phyloP scores from a whole-genome alignment of 768 basidiomycete species.

The Naganishia kalamii region DNA sequence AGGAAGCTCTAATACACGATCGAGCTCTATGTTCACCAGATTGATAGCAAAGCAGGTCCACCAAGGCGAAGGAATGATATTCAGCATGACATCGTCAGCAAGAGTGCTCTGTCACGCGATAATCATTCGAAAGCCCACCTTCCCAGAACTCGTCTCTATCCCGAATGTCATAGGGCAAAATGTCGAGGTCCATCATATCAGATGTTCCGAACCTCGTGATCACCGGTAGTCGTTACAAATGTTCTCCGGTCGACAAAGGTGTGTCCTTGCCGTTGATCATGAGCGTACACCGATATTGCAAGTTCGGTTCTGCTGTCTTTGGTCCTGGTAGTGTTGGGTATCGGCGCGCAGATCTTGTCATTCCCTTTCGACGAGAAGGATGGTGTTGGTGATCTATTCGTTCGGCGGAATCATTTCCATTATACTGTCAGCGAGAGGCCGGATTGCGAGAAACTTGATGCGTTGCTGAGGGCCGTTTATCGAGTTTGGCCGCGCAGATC shows the following conservation, averaged over 20 bases:
- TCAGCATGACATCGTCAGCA: neutral
- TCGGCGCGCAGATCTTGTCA: neutral
- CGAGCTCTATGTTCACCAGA: constrained; percentile 60
- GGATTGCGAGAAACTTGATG: no score
- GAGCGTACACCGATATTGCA: neutral
- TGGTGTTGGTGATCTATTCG: neutral
- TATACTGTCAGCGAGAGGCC: neutral
- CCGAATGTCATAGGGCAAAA: constrained; percentile 8
- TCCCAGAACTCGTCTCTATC: constrained; percentile 23
- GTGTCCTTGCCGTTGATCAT: neutral
- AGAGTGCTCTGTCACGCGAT: neutral
- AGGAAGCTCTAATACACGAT: constrained; percentile 68
- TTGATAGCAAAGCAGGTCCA: neutral
- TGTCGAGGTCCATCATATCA: constrained; percentile 11
- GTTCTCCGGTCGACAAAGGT: neutral
- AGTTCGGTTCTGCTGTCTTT: no score
- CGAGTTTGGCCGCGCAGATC: no score
- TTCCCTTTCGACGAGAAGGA: neutral
- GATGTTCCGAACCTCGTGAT: no score
- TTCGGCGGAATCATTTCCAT: neutral
- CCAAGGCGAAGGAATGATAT: neutral
- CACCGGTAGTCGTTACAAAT: neutral
- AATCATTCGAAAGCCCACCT: constrained; percentile 4
- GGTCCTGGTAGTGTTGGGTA: no score
- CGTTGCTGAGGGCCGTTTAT: no score